phyloP scores from a whole-genome alignment of 2,329 filamentous ascomycete species.

The Fusarium incarnatum region DNA sequence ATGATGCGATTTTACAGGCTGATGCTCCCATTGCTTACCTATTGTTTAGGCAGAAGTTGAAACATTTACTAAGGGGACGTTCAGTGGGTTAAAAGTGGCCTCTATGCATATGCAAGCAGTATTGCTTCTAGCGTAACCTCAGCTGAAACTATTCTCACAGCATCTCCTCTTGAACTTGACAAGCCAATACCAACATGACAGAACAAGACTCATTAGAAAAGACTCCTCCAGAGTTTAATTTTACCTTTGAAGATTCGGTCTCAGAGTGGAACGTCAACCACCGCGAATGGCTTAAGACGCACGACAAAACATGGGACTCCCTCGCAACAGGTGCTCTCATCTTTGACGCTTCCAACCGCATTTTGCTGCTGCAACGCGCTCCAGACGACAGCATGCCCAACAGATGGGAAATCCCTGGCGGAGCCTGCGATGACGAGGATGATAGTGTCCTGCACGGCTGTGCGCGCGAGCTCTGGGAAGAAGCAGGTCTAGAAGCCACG shows the following conservation, averaged over 20 bases:
- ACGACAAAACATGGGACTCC: constrained; percentile 47
- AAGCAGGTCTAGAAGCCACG: constrained; percentile 55
- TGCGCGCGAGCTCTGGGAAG: constrained; percentile 63
- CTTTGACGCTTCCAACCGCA: constrained; percentile 49
- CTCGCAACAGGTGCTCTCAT: constrained; percentile 52
- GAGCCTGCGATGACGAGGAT: constrained; percentile 58
- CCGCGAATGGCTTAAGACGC: constrained; percentile 42
- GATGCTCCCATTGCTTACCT: background rate
- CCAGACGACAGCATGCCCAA: constrained; percentile 58
- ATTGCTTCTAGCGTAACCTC: constrained; percentile 2
- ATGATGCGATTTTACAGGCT: background rate
- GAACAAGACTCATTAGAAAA: background rate
- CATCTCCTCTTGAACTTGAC: background rate
- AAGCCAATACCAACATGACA: constrained; percentile 12
- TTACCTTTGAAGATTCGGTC: constrained; percentile 43
- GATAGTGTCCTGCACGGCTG: constrained; percentile 56
- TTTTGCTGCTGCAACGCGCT: constrained; percentile 62
- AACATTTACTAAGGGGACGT: background rate
- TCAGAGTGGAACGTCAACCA: constrained; percentile 42
- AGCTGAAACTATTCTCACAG: background rate
- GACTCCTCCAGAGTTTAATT: constrained; percentile 18
- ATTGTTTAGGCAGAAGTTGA: background rate
- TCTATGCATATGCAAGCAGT: background rate
- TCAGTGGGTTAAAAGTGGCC: background rate
- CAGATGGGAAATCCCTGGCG: constrained; percentile 63